Percentiles rank a stretch among this genome's conserved stretches.
Conservation (phyloP, 2,329 filamentous ascomycete genomes). For the Phoma sp. region DNA sequence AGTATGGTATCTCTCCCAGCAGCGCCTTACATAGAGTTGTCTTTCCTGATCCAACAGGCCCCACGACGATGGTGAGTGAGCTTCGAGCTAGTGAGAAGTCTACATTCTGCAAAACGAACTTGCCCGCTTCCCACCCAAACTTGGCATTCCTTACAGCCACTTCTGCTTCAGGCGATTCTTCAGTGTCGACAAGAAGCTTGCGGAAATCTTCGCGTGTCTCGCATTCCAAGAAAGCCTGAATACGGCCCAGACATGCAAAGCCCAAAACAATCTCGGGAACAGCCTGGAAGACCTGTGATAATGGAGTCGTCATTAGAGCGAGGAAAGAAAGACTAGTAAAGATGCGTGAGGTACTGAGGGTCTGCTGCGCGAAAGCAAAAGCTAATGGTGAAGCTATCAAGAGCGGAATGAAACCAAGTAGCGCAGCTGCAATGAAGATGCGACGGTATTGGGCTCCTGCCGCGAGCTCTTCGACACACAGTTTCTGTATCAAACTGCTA, state of each 20-base stretch:
- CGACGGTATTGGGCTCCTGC: constrained; percentile 13
- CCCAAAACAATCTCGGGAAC: constrained; percentile 18
- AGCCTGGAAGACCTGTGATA: constrained; percentile 15
- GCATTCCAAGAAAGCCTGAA: constrained; percentile 20
- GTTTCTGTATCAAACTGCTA: constrained; percentile 39
- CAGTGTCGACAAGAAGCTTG: constrained; percentile 33
- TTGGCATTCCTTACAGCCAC: constrained; percentile 24
- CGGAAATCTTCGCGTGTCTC: constrained; percentile 15
- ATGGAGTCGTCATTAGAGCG: constrained; percentile 13
- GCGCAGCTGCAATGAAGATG: constrained; percentile 15
- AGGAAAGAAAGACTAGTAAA: constrained; percentile 22
- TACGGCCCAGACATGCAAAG: constrained; percentile 21
- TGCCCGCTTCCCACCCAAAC: constrained; percentile 36
- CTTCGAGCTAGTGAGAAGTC: constrained; percentile 19
- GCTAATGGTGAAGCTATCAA: constrained; percentile 13
- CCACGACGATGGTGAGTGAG: constrained; percentile 36
- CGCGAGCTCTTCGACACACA: constrained; percentile 46
- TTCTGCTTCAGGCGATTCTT: constrained; percentile 19
- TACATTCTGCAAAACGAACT: constrained; percentile 23
- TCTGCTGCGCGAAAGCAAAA: constrained; percentile 11
- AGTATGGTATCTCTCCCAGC: constrained; percentile 43
- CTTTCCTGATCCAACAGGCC: constrained; percentile 42
- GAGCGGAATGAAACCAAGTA: constrained; percentile 13
- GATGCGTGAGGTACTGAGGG: constrained; percentile 13
- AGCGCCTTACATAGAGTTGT: constrained; percentile 44